These are phyloP conservation scores for Saccharum officinarum DNA, from an alignment of 176 grass and related monocot species.

Conservation along the genomic window DNA sequence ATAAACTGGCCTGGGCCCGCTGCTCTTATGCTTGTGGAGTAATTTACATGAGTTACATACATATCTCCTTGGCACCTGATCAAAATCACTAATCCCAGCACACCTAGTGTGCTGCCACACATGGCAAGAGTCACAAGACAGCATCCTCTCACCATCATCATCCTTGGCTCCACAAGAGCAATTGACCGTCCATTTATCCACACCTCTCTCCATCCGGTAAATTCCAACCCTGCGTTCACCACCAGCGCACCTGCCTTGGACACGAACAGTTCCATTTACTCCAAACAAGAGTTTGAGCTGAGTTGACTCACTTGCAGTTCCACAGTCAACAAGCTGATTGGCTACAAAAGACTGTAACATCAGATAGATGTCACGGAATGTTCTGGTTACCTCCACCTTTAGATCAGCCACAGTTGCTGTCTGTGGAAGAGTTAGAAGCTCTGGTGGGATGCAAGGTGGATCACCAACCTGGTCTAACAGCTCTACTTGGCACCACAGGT, in stretches of 20 bases:
- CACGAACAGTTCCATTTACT: slow-evolving; percentile 21
- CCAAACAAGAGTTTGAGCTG: slow-evolving; percentile 63
- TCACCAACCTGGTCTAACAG: slow-evolving; percentile 43
- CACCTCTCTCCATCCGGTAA: slow-evolving; percentile 67
- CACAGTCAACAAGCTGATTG: slow-evolving; percentile 54
- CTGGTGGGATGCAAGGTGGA: slow-evolving; percentile 44
- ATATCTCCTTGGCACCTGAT: slow-evolving; percentile 62
- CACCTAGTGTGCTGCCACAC: slow-evolving; percentile 87
- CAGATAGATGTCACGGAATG: slow-evolving; percentile 58
- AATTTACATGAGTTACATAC: slow-evolving; percentile 61
- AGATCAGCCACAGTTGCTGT: slow-evolving; percentile 65
- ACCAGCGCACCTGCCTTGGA: slow-evolving; percentile 45
- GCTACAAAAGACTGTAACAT: slow-evolving; percentile 60
- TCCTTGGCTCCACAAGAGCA: slow-evolving; percentile 74
- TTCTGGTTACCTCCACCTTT: slow-evolving; percentile 50
- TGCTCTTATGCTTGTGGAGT: slow-evolving; percentile 28
- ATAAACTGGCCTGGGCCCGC: slow-evolving; percentile 24
- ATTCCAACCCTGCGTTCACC: slow-evolving; percentile 41
- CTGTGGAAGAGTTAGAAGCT: slow-evolving; percentile 48
- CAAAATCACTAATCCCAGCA: slow-evolving; percentile 62
- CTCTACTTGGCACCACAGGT: slow-evolving; percentile 54
- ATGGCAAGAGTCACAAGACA: slow-evolving; percentile 70
- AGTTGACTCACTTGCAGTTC: slow-evolving; percentile 38
- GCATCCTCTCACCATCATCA: slow-evolving; percentile 86
- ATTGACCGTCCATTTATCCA: slow-evolving; percentile 68